phyloP scores from a whole-genome alignment of 257 asterid species.

The Solanum tarapatanum region DNA sequence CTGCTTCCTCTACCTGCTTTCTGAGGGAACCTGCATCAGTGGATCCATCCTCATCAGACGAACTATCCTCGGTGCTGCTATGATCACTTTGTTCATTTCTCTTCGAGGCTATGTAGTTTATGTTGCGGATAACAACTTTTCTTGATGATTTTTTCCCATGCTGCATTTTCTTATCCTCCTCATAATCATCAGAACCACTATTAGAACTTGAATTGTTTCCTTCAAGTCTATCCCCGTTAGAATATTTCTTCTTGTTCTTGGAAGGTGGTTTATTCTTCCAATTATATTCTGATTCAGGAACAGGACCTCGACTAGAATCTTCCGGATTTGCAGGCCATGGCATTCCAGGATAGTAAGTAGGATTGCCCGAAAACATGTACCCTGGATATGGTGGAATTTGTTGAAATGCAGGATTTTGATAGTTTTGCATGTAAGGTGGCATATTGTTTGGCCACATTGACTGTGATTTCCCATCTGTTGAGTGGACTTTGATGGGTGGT shows the following conservation, averaged over 20 bases:
- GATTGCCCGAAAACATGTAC: slow-evolving; percentile 39
- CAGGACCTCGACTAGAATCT: slow-evolving; percentile 21
- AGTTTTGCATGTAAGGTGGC: slow-evolving; percentile 41
- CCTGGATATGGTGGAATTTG: slow-evolving; percentile 48
- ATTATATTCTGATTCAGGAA: slow-evolving; percentile 19
- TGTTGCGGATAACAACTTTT: slow-evolving; percentile 75
- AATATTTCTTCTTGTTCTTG: slow-evolving; percentile 29
- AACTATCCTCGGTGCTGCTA: slow-evolving; percentile 27
- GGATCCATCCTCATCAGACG: slow-evolving; percentile 35
- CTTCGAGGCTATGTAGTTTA: slow-evolving; percentile 57
- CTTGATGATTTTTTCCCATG: slow-evolving; percentile 36
- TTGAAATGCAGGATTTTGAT: slow-evolving; percentile 49
- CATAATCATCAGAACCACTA: slow-evolving; percentile 34
- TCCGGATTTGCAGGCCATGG: slow-evolving; percentile 48
- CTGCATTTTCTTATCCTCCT: slow-evolving; percentile 18
- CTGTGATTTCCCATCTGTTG: slow-evolving; percentile 37
- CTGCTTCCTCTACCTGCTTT: slow-evolving; percentile 50
- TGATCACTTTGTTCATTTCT: slow-evolving; percentile 26
- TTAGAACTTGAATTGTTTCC: slow-evolving; percentile 29
- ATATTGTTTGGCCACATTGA: slow-evolving; percentile 37
- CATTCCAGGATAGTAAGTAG: slow-evolving; percentile 34
- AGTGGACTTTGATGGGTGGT: slow-evolving; percentile 24
- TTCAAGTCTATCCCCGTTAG: slow-evolving; percentile 15
- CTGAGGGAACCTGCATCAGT: slow-evolving; percentile 35
- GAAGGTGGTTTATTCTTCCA: slow-evolving; percentile 15